A percentile compares a stretch with the other conserved stretches of the same genome.
Conservation (phyloP, 139 green algal genomes). For the Penium margaritaceum region DNA sequence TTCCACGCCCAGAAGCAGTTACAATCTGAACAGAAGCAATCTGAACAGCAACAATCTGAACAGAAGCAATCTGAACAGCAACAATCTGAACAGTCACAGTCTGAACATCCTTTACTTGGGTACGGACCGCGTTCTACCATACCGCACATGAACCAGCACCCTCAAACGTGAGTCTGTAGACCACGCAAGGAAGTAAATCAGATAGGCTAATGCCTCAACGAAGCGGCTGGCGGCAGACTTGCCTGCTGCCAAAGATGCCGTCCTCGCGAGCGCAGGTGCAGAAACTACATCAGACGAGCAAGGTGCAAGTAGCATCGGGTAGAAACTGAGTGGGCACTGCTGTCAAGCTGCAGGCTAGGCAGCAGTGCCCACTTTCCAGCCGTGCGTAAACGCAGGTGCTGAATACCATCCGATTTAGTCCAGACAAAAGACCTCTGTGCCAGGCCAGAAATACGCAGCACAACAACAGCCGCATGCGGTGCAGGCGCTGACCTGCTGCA, state of each 20-base stretch:
- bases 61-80: neutral
- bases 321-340: neutral
- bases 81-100: neutral
- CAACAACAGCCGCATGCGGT: neutral
- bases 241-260: too few relatives aligned
- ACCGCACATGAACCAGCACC: too few relatives aligned
- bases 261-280: too few relatives aligned
- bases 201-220: too few relatives aligned
- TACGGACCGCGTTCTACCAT: too few relatives aligned
- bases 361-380: neutral
- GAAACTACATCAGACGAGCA: too few relatives aligned
- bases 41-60: neutral
- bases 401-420: neutral
- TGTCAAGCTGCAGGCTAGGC: neutral
- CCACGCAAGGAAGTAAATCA: too few relatives aligned
- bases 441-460: neutral
- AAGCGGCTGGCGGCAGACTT: too few relatives aligned
- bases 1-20: too few relatives aligned
- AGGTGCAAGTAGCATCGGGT: neutral
- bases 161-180: too few relatives aligned
- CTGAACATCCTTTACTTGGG: neutral
- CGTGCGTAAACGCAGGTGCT: neutral
- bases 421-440: neutral
- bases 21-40: neutral
- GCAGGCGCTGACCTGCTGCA: slow-evolving; percentile 47